These are phyloP conservation scores for Eucalyptus sideroxylon DNA, from an alignment of 345 rosid genomes.

Conservation along the genomic window DNA sequence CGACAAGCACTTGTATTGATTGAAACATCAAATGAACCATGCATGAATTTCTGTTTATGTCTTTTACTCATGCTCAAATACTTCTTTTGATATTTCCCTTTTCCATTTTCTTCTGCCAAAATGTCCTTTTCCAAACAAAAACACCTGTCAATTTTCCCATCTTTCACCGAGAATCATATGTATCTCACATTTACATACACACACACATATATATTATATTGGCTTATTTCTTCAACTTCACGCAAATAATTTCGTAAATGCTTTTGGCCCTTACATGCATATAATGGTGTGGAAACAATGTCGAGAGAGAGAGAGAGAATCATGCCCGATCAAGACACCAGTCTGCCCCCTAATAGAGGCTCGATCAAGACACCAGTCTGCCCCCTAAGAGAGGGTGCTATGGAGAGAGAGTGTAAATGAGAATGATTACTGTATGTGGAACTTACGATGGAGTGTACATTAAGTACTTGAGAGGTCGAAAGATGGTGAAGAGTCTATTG, in stretches of 20 bases:
- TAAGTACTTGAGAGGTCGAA: slow-evolving; percentile 38
- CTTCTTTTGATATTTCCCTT: not conserved
- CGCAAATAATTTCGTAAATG: not conserved
- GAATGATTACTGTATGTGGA: not conserved
- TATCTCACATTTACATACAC: not conserved
- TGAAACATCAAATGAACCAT: no score
- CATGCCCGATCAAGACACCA: no score
- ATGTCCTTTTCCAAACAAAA: not conserved
- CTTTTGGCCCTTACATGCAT: not conserved
- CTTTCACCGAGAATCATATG: not conserved
- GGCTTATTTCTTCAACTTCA: not conserved
- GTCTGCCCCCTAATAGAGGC: no score
- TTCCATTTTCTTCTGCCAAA: not conserved
- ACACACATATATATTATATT: no score
- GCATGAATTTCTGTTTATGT: not conserved
- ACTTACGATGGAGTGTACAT: slow-evolving; percentile 54
- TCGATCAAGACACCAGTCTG: no score
- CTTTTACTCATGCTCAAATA: not conserved
- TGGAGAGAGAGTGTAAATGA: not conserved
- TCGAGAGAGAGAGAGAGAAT: not conserved
- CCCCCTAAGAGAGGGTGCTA: no score
- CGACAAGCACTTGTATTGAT: not conserved
- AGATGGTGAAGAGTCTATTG: slow-evolving; percentile 12
- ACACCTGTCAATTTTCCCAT: not conserved
- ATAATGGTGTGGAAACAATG: not conserved